Percentiles rank a stretch among this genome's conserved stretches.
phyloP scores from a whole-genome alignment of 2,329 filamentous ascomycete genomes.

The Sporothrix pseudoabietina region DNA sequence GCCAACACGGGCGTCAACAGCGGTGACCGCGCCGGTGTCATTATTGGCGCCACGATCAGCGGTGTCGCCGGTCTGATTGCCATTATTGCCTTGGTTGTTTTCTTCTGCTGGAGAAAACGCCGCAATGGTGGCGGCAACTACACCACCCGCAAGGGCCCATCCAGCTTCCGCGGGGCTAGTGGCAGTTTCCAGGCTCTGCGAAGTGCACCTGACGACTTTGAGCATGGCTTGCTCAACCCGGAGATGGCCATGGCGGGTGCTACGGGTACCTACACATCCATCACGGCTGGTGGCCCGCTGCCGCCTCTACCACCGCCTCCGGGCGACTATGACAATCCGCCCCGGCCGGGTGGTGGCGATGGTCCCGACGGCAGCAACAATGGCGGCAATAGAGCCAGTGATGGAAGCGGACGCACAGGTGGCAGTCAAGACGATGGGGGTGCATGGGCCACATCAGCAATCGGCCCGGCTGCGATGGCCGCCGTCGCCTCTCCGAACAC shows the following conservation, averaged over 20 bases:
- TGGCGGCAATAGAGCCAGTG: background rate
- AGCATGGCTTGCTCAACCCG: conserved; percentile 36
- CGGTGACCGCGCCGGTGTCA: conserved; percentile 49
- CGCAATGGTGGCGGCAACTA: conserved; percentile 33
- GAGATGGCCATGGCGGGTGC: conserved; percentile 26
- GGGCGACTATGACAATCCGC: conserved; percentile 35
- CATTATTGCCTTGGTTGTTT: conserved; percentile 48
- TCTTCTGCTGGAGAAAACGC: conserved; percentile 48
- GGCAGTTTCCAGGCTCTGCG: conserved; percentile 46
- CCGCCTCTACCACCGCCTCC: conserved; percentile 30
- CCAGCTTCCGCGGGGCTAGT: conserved; percentile 29
- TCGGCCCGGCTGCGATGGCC: conserved; percentile 22
- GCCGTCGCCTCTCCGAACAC: background rate
- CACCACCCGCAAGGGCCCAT: background rate
- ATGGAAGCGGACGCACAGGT: background rate
- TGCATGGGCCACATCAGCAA: conserved; percentile 22
- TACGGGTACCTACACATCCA: background rate
- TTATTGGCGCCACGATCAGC: conserved; percentile 58
- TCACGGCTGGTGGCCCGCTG: conserved; percentile 21
- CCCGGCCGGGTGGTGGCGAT: background rate
- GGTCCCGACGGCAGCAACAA: background rate
- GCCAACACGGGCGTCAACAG: conserved; percentile 14
- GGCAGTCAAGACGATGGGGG: background rate
- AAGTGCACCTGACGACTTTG: conserved; percentile 41
- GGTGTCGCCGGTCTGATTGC: conserved; percentile 52